Evolutionary conservation across 164 flowering plant genomes (phyloP).

Genomic region (Magnolia sinica): DNA sequence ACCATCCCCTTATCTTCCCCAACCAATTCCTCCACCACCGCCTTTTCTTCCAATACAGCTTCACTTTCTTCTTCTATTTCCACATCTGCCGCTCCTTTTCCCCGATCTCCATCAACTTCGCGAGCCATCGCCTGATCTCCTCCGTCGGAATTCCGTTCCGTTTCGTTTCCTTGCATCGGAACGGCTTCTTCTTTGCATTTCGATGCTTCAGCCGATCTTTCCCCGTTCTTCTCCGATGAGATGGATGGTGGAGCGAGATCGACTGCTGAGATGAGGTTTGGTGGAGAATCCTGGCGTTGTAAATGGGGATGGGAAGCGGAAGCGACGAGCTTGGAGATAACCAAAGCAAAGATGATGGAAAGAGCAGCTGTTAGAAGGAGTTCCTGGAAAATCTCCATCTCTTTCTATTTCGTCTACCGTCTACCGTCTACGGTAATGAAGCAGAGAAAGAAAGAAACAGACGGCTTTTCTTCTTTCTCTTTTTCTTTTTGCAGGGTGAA

Average conservation of each 20-base stretch:
- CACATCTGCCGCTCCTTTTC: background rate
- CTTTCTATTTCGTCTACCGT: background rate
- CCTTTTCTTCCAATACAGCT: background rate
- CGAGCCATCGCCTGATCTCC: conserved; percentile 1
- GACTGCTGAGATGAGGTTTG: background rate
- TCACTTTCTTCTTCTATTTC: background rate
- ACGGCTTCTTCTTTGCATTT: background rate
- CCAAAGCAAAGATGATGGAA: conserved; percentile 43
- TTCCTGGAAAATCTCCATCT: conserved; percentile 49
- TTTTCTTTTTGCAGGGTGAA: no score
- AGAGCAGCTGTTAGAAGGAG: conserved; percentile 39
- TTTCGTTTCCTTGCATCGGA: background rate
- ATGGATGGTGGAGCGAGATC: background rate
- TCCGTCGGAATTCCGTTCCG: background rate
- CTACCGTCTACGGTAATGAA: background rate
- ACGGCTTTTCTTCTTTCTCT: no score
- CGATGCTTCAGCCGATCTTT: background rate
- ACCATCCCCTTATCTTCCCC: conserved; percentile 6
- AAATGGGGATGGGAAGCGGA: conserved; percentile 21
- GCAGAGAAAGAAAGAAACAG: background rate
- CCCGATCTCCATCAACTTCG: conserved; percentile 8
- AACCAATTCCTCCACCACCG: conserved; percentile 1
- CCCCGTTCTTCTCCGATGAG: background rate
- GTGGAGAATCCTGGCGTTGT: background rate
- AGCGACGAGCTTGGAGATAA: conserved; percentile 55